These are phyloP conservation scores for Saccharomycopsis javanensis DNA, from an alignment of 805 yeast species.

Conservation along the genomic window DNA sequence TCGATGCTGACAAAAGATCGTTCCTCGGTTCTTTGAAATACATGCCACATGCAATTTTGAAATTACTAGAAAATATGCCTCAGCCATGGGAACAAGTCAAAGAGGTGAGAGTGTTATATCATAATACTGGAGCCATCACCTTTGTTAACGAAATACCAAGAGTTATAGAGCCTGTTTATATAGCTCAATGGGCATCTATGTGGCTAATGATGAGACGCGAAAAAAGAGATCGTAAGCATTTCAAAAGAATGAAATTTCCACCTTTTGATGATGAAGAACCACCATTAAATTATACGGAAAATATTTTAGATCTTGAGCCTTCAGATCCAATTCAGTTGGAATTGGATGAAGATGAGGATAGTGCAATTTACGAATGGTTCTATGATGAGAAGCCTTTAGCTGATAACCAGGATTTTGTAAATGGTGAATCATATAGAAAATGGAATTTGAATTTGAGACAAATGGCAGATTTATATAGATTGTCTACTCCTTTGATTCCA, in stretches of 20 bases:
- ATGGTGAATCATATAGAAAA: slow-evolving; percentile 66
- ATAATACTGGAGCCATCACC: slow-evolving; percentile 86
- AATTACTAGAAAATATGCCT: slow-evolving; percentile 91
- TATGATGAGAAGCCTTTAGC: slow-evolving; percentile 67
- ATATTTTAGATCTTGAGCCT: slow-evolving; percentile 62
- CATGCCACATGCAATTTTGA: slow-evolving; percentile 90
- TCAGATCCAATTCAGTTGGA: slow-evolving; percentile 62
- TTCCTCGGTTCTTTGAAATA: slow-evolving; percentile 86
- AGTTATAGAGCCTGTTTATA: slow-evolving; percentile 84
- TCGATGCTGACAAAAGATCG: slow-evolving; percentile 76
- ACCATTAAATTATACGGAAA: slow-evolving; percentile 74
- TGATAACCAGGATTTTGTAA: slow-evolving; percentile 45
- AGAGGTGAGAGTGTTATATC: slow-evolving; percentile 84
- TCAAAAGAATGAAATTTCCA: slow-evolving; percentile 88
- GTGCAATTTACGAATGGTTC: slow-evolving; percentile 60
- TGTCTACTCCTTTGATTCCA: slow-evolving; percentile 63
- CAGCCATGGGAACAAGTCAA: slow-evolving; percentile 93
- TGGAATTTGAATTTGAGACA: slow-evolving; percentile 59
- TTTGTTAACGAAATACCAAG: slow-evolving; percentile 89
- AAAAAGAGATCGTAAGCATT: slow-evolving; percentile 81
- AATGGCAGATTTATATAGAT: slow-evolving; percentile 54
- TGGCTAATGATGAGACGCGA: slow-evolving; percentile 94
- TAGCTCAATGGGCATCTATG: slow-evolving; percentile 91
- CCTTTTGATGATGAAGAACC: slow-evolving; percentile 98
- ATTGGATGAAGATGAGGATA: slow-evolving; percentile 55